Evolutionary conservation across 768 basidiomycete genomes (phyloP).

Genomic region (Pholiota microspora): DNA sequence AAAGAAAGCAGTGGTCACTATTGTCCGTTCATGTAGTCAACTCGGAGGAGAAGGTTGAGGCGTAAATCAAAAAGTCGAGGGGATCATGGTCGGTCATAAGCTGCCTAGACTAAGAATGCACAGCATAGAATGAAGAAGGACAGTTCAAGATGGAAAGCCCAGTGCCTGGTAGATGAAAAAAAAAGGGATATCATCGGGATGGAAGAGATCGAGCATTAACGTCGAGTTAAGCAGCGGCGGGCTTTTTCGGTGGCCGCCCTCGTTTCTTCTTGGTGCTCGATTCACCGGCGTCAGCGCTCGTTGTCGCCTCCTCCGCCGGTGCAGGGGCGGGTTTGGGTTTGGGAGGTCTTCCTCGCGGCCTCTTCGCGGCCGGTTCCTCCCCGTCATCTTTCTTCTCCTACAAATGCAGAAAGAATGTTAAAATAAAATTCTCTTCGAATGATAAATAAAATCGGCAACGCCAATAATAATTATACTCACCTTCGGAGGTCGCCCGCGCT

Average conservation of each 20-base stretch:
- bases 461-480: conserved; percentile 31
- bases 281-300: conserved; percentile 37
- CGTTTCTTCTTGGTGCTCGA: conserved; percentile 64
- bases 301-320: conserved; percentile 32
- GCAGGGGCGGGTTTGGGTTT: conserved; percentile 55
- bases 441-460: conserved; percentile 1
- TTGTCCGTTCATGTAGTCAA: conserved; percentile 25
- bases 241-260: conserved; percentile 66
- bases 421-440: conserved; percentile 10
- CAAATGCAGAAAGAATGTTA: conserved; percentile 14
- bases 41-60: conserved; percentile 23
- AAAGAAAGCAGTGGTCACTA: conserved; percentile 20
- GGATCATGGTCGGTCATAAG: conserved; percentile 37
- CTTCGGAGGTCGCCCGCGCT: conserved; percentile 72
- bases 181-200: conserved; percentile 17
- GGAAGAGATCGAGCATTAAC: conserved; percentile 16
- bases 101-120: conserved; percentile 29
- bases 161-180: conserved; percentile 14
- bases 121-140: conserved; percentile 23
- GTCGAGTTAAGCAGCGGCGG: conserved; percentile 26
- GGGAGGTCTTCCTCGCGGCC: conserved; percentile 73
- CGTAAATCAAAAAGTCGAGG: conserved; percentile 26
- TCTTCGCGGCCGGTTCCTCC: conserved; percentile 56
- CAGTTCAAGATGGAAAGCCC: conserved; percentile 23
- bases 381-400: conserved; percentile 43